Conservation (phyloP, 1,284 basidiomycete genomes). For the Trichosporon sp. region DNA sequence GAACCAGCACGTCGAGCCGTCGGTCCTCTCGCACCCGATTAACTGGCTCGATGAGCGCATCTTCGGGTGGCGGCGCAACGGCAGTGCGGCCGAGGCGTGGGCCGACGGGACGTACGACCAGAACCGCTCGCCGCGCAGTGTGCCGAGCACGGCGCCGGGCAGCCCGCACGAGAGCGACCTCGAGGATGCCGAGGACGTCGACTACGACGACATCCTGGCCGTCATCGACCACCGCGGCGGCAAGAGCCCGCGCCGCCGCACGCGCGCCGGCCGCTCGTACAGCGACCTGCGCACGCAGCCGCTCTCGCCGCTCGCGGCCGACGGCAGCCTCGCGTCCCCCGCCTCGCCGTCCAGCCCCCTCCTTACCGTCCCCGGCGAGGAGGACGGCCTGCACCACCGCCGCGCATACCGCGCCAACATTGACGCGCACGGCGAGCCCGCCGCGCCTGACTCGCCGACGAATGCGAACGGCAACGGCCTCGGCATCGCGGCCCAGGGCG, state of each 20-base stretch:
- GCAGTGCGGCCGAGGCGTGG: conserved; percentile 43
- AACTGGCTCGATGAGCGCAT: conserved; percentile 51
- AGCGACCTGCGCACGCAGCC: conserved; percentile 21
- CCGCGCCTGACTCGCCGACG: not conserved
- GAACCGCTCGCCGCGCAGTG: conserved; percentile 28
- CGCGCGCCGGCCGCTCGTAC: conserved; percentile 34
- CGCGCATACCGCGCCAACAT: conserved; percentile 7
- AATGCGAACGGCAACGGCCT: not conserved
- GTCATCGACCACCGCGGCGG: conserved; percentile 43
- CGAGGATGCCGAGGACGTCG: conserved; percentile 50
- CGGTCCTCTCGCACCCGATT: conserved; percentile 49
- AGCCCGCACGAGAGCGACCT: conserved; percentile 47
- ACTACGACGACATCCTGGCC: conserved; percentile 52
- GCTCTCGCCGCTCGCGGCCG: not conserved
- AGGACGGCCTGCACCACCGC: conserved; percentile 17
- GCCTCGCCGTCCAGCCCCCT: not conserved
- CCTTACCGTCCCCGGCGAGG: conserved; percentile 7
- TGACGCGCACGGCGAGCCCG: not conserved
- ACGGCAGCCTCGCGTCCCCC: not conserved
- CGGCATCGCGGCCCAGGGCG: not conserved
- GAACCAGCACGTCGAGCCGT: conserved; percentile 30
- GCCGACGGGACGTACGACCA: conserved; percentile 31
- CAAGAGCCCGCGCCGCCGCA: conserved; percentile 28
- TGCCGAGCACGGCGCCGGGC: conserved; percentile 34
- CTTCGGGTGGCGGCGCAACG: conserved; percentile 47